Conservation (phyloP, 2,329 filamentous ascomycete genomes). For the Fusarium veterinarium region DNA sequence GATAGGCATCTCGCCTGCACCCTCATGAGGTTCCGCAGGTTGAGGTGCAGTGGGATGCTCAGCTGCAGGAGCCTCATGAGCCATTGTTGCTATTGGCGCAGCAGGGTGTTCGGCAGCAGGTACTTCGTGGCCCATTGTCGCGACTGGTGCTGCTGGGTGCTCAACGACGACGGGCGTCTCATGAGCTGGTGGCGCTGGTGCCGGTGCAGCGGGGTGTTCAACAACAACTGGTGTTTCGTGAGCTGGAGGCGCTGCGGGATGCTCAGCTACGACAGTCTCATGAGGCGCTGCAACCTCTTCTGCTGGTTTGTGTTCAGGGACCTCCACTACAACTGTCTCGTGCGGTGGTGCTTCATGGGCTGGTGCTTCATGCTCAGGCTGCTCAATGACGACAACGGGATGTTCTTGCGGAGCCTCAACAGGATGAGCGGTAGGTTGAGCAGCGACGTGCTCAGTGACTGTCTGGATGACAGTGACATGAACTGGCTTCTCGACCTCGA, state of each 20-base stretch:
- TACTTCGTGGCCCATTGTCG: background rate
- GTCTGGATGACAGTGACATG: conserved; percentile 22
- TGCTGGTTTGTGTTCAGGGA: fast-evolving
- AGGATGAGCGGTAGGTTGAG: background rate
- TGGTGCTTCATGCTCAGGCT: background rate
- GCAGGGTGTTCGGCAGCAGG: background rate
- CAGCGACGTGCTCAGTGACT: background rate
- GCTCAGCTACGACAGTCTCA: background rate
- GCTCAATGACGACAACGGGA: background rate
- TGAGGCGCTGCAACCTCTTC: background rate
- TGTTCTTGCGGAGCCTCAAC: background rate
- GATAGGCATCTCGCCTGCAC: conserved; percentile 6
- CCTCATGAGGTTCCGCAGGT: background rate
- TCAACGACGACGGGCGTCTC: background rate
- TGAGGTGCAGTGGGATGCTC: background rate
- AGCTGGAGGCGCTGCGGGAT: background rate
- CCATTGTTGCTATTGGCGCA: background rate
- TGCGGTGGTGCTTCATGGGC: background rate
- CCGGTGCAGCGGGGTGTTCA: background rate
- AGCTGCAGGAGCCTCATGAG: background rate
- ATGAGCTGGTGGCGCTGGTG: background rate
- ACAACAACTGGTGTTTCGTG: background rate
- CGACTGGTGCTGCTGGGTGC: background rate
- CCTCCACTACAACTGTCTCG: background rate
- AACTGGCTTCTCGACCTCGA: conserved; percentile 14